Base-by-base conservation (phyloP, 2,329 filamentous ascomycete species). In the Aspergillus fijiensis region DNA sequence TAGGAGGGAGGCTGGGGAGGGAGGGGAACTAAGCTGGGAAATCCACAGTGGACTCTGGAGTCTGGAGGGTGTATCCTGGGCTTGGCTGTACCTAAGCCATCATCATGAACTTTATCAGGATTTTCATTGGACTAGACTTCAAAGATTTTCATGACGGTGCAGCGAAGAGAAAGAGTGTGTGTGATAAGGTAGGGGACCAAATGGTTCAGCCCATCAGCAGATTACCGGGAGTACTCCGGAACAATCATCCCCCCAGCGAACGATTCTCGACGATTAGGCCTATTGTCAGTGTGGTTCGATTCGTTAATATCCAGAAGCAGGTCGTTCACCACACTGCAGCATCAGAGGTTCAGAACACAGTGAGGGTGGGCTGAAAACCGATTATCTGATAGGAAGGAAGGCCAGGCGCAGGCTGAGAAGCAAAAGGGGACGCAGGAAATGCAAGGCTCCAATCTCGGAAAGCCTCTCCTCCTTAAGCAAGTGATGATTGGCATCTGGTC, bases 381-480 rank as follows among this genome's bases (percentile, higher is more conserved):
- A 56, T 49, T 47, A 51, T 56, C 53, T 59, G 60, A 65, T 60
- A 61, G 52, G 58, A 61, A 62, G 55, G 58, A 61, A 65, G 58
- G 53, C 59, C 49, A 49, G 59, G 58, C 58, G 58, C 55, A 61
- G 57, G 65, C 64, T 63, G 66, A 62, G 63, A 61, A 62, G 35
- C 49, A 63, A 49, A 64, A 62, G 61, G 66, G 64, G 58, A 65
- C 55, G 61, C 55, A 61, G 62, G 51, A 56, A 64, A 68, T 72
- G 68, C 69, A 73, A 65, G 67, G 63, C 67, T 69, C 68, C 65
- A 63, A 67, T 54, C 69, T 69, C 61, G 70, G 72, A 69, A 71
- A 63, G 60, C 56, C 57, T 60, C 53, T 60, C 51, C 55, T 59
- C 39, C 35, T 45, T 25, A 50, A 49, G 27, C 51, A 49, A 51